Evolutionary conservation across 768 basidiomycete genomes (phyloP).

Genomic region (Boletus pseudopeckii): DNA sequence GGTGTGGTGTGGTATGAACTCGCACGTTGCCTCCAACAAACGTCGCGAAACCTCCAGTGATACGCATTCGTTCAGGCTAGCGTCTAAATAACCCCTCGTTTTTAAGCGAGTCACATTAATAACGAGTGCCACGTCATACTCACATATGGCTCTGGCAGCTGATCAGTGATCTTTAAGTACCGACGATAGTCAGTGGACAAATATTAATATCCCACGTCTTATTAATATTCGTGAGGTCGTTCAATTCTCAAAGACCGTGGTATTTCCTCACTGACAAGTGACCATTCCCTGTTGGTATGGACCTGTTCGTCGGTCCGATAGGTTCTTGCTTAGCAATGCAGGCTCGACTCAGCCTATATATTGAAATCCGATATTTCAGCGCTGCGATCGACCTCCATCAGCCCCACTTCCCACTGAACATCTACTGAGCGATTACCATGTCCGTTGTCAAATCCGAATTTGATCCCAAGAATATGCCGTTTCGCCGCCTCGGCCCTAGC

Average conservation of each 20-base stretch:
- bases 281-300: not conserved
- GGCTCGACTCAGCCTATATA: constrained; percentile 13
- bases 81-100: not conserved
- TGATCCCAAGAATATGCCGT: constrained; percentile 38
- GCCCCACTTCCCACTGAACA: not conserved
- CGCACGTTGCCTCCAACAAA: not conserved
- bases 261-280: not conserved
- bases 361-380: not conserved
- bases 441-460: constrained; percentile 30
- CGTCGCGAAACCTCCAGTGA: not conserved
- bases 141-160: not conserved
- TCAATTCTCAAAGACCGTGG: constrained; percentile 1
- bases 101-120: not conserved
- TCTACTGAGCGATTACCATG: constrained; percentile 14
- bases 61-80: not conserved
- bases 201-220: not conserved
- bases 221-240: not conserved
- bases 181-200: not conserved
- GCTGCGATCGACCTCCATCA: not conserved
- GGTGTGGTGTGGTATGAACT: not conserved
- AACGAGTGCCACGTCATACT: not conserved
- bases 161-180: not conserved
- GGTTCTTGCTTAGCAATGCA: constrained; percentile 12
- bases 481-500: constrained; percentile 42
- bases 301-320: constrained; percentile 1